Evolutionary conservation across 345 rosid species (phyloP), one percentile per base, ranked within the genome.

Genomic region (Barbarea vulgaris): DNA sequence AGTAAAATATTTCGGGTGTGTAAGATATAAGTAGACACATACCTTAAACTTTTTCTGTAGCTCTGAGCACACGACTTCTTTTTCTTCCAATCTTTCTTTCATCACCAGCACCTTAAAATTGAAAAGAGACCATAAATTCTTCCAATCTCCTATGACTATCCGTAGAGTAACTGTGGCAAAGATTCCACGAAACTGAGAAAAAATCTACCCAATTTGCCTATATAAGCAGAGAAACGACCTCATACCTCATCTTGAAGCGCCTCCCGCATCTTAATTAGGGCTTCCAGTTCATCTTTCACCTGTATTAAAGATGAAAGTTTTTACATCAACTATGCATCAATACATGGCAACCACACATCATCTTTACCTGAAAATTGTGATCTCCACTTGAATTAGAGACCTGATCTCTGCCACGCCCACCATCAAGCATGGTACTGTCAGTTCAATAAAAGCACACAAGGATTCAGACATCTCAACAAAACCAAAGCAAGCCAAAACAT

Each of bases 21-120:
- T 37, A 61, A 28, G 4, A 60, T 47, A 74, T 14, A 10, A 10
- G 24, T 7, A 78, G 25, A 37, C 30, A 46, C 70, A 36, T 69
- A 94, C 98, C 93, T 83, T 85, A 55, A 87, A 77, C 81, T 82
- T 87, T 63, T 85, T 84, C 79, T 82, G 90, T 77, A 91, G 77
- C 61, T 84, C 93, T 18, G 63, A 81, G 65, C 86, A 85, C 70
- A 76, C 39, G 41, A 28, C 76, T 27, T 85, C 79, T 77, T 85
- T 84, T 72, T 78, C 91, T 64, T 73, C 78, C 74, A 91, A 69
- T 71, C 58, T 79, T 27, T 69, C 86, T 77, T 87, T 86, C 81
- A 87, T 70, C 72, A 65, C 75, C 51, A 82, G 68, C 41, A 91
- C 73, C 98, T 94, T 84, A 72, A 3, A 59, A 52, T 13, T 37